A percentile compares a stretch with the other conserved stretches of the same genome.
Evolutionary conservation across 768 basidiomycete species (phyloP).

Genomic region (Tremella fuciformis): DNA sequence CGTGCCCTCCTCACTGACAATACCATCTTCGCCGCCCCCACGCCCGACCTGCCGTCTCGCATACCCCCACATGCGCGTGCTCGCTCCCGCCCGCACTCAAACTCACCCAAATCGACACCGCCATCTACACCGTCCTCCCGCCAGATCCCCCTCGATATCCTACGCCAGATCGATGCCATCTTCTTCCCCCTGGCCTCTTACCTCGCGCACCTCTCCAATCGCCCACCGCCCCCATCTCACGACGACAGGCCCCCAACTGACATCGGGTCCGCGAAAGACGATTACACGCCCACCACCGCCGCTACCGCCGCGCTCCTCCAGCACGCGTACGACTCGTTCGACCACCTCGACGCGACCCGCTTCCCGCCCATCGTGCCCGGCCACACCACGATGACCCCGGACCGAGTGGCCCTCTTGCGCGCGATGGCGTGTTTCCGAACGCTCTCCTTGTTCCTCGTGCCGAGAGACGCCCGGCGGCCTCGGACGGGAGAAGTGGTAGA

Average conservation of each 20-base stretch:
- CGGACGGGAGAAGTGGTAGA: conserved; percentile 14
- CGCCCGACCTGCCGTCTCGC: neutral
- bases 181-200: neutral
- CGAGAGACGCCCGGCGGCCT: neutral
- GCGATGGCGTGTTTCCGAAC: neutral
- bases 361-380: neutral
- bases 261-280: too few relatives aligned
- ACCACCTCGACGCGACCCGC: neutral
- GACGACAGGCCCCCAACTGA: too few relatives aligned
- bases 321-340: neutral
- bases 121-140: neutral
- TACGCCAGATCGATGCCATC: neutral
- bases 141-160: conserved; percentile 6
- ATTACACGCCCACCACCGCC: neutral
- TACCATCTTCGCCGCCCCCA: neutral
- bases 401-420: neutral
- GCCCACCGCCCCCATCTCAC: neutral
- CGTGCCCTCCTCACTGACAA: neutral
- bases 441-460: neutral
- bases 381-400: neutral
- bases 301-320: conserved; percentile 4
- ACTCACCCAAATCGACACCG: neutral
- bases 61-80: neutral
- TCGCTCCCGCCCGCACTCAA: neutral
- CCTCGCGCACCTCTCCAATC: neutral